Evolutionary conservation across 495 filamentous ascomycete genomes (phyloP).

Genomic region (Penicillium silybi): DNA sequence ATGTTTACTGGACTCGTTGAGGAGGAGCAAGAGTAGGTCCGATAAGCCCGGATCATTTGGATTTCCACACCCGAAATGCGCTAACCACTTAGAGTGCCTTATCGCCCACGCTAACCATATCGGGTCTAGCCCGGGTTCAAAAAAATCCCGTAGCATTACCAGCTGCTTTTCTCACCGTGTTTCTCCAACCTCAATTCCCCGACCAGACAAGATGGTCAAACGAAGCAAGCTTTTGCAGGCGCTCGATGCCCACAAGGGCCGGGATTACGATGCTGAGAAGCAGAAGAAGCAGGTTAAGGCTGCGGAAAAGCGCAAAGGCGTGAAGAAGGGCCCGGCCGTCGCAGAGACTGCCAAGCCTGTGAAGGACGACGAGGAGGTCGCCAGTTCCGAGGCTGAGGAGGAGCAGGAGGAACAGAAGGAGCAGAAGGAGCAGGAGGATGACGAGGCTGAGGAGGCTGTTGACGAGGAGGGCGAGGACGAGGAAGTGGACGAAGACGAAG

Average conservation of each 20-base stretch:
- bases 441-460: constrained; percentile 33
- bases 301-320: constrained; percentile 50
- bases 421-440: constrained; percentile 22
- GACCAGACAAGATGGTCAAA: constrained; percentile 48
- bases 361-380: constrained; percentile 26
- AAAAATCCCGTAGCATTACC: constrained; percentile 38
- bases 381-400: constrained; percentile 17
- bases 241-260: constrained; percentile 62
- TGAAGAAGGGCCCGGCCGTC: constrained; percentile 33
- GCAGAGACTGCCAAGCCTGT: constrained; percentile 34
- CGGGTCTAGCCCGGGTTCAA: constrained; percentile 29
- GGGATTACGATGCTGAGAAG: constrained; percentile 64
- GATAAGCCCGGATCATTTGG: constrained; percentile 31
- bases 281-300: constrained; percentile 57
- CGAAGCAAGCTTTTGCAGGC: constrained; percentile 64
- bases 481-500: constrained; percentile 43
- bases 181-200: constrained; percentile 13
- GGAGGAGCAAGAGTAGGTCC: not conserved
- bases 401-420: constrained; percentile 25
- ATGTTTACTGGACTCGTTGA: not conserved
- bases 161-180: constrained; percentile 15
- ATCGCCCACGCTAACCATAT: constrained; percentile 27
- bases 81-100: constrained; percentile 18
- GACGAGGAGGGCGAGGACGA: constrained; percentile 39
- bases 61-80: constrained; percentile 8